A percentile compares a stretch with the other conserved stretches of the same genome.
Evolutionary conservation across 345 rosid species (phyloP).

Genomic region (Citropsis articulata): DNA sequence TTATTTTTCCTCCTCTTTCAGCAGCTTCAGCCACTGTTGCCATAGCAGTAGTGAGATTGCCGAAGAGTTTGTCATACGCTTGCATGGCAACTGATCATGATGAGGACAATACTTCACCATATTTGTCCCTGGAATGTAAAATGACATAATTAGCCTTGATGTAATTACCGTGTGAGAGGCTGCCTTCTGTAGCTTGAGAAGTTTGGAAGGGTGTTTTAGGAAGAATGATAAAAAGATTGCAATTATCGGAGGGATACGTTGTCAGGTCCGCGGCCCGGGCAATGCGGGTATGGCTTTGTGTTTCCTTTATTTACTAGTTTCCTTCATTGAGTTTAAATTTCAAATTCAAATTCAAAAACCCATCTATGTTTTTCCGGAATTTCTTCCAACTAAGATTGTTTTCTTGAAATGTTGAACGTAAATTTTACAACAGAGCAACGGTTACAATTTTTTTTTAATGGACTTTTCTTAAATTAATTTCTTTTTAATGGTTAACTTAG

Average conservation of each 20-base stretch:
- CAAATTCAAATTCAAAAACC: not conserved
- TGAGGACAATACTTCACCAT: not conserved
- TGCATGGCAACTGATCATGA: no score
- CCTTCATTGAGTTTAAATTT: not conserved
- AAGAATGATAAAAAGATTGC: not conserved
- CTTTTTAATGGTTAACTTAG: no score
- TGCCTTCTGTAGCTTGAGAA: not conserved
- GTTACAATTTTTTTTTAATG: no score
- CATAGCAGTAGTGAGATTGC: not conserved
- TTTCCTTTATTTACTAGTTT: not conserved
- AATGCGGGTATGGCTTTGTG: no score
- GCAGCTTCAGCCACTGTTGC: no score
- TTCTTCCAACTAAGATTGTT: no score
- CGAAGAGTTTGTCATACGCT: not conserved
- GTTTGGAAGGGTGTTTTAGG: not conserved
- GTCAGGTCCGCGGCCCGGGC: no score
- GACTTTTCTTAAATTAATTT: no score
- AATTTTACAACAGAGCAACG: no score
- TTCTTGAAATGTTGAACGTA: no score
- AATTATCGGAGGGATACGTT: fast-evolving
- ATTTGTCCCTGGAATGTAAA: not conserved
- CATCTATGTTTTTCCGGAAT: no score
- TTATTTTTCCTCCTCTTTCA: not conserved
- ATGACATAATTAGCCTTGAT: not conserved
- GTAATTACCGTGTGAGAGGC: no score